Conservation (phyloP, 1,139 yeast species). For the Scheffersomyces lignicola region DNA sequence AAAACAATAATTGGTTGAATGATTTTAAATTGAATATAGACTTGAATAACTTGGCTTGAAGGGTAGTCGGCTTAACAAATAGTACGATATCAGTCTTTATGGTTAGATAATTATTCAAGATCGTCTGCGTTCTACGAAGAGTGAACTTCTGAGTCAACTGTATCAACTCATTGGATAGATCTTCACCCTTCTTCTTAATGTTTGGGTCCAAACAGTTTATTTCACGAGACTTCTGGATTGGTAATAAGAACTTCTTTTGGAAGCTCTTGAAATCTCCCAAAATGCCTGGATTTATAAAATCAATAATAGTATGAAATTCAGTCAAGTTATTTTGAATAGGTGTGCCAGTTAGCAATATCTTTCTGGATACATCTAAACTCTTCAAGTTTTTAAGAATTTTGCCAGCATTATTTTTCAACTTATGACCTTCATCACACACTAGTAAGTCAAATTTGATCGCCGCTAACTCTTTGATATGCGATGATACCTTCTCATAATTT, state of each 20-base stretch:
- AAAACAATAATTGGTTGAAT: constrained; percentile 24
- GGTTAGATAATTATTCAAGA: constrained; percentile 68
- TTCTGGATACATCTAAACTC: constrained; percentile 53
- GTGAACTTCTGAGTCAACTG: constrained; percentile 65
- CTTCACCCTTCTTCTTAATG: constrained; percentile 57
- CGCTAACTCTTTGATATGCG: constrained; percentile 54
- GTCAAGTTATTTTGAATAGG: constrained; percentile 91
- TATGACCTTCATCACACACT: constrained; percentile 94
- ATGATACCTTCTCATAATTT: constrained; percentile 81
- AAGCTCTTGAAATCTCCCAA: constrained; percentile 66
- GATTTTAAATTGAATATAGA: constrained; percentile 46
- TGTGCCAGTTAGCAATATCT: constrained; percentile 81
- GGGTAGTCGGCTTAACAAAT: constrained; percentile 71
- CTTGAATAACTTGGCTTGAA: constrained; percentile 59
- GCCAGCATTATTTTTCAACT: constrained; percentile 69
- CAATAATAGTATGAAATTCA: constrained; percentile 79
- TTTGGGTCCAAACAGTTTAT: constrained; percentile 58
- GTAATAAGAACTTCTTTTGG: constrained; percentile 65
- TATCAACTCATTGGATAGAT: constrained; percentile 61
- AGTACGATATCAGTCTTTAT: constrained; percentile 76
- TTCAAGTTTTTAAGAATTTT: constrained; percentile 68
- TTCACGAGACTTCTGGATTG: constrained; percentile 75
- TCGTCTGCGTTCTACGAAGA: constrained; percentile 69
- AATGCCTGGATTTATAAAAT: constrained; percentile 82
- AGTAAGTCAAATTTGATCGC: constrained; percentile 63